phyloP scores from a whole-genome alignment of 2,329 filamentous ascomycete genomes.

The Talaromyces sp. region DNA sequence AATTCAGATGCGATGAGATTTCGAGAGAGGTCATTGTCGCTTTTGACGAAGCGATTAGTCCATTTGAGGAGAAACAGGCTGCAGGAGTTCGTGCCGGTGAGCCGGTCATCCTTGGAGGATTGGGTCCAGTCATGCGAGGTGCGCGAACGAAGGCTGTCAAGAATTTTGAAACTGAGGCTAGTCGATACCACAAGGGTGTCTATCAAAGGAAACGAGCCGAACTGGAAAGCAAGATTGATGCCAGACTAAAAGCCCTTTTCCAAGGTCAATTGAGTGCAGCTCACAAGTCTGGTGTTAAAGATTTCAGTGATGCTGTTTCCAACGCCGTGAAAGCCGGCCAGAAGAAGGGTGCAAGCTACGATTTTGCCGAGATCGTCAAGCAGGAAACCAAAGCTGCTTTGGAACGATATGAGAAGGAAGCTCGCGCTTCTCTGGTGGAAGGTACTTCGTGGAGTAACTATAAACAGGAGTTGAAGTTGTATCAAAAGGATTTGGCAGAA shows the following conservation, averaged over 20 bases:
- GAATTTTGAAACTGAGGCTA: slow-evolving; percentile 85
- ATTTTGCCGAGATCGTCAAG: slow-evolving; percentile 91
- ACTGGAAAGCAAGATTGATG: slow-evolving; percentile 80
- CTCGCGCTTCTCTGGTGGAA: slow-evolving; percentile 69
- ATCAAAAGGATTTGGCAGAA: slow-evolving; percentile 86
- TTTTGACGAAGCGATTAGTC: slow-evolving; percentile 77
- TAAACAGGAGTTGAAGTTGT: slow-evolving; percentile 71
- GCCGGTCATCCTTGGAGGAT: slow-evolving; percentile 66
- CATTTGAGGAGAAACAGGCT: slow-evolving; percentile 81
- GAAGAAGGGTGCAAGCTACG: slow-evolving; percentile 84
- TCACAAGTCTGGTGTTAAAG: slow-evolving; percentile 79
- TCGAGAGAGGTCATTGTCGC: slow-evolving; percentile 77
- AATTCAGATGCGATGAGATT: slow-evolving; percentile 98
- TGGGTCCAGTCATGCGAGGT: slow-evolving; percentile 69
- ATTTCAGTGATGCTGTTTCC: slow-evolving; percentile 86
- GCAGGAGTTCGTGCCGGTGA: slow-evolving; percentile 71
- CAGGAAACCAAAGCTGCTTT: slow-evolving; percentile 76
- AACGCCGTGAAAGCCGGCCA: slow-evolving; percentile 84
- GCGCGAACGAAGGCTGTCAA: slow-evolving; percentile 71
- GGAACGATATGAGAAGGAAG: slow-evolving; percentile 71
- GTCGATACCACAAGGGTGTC: slow-evolving; percentile 94
- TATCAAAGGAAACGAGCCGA: slow-evolving; percentile 82
- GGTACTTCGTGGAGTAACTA: slow-evolving; percentile 87
- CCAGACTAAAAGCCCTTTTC: slow-evolving; percentile 82
- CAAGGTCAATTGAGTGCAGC: slow-evolving; percentile 81